Percentiles rank a stretch among this genome's conserved stretches.
These are phyloP conservation scores for Kandelia obovata DNA, from an alignment of 345 rosid genomes.

Conservation along the genomic window DNA sequence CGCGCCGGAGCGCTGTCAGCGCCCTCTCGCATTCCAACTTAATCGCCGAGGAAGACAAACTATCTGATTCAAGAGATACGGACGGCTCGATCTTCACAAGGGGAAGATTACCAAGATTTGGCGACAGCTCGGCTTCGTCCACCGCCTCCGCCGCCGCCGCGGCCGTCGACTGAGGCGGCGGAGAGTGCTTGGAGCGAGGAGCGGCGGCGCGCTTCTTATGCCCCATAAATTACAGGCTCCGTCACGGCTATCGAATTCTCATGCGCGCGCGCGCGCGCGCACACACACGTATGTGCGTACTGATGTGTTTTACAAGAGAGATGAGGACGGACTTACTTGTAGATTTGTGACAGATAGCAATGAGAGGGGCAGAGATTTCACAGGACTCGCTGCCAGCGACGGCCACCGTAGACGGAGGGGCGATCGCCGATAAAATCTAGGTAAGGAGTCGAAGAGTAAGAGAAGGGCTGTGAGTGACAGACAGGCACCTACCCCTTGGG, in stretches of 20 bases:
- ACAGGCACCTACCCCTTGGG: slow-evolving; percentile 18
- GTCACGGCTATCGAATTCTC: slow-evolving; percentile 28
- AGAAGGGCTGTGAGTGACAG: slow-evolving; percentile 9
- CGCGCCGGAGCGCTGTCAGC: slow-evolving; percentile 63
- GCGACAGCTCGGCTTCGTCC: slow-evolving; percentile 16
- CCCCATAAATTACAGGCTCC: slow-evolving; percentile 48
- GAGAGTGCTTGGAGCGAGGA: slow-evolving; percentile 55
- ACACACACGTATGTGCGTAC: too few species aligned
- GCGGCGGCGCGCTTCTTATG: slow-evolving; percentile 62
- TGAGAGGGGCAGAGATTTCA: slow-evolving; percentile 21
- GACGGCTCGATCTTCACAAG: slow-evolving; percentile 34
- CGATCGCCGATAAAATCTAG: slow-evolving; percentile 44
- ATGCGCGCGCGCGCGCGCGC: slow-evolving; percentile 1
- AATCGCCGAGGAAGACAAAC: slow-evolving; percentile 37
- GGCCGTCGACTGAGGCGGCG: slow-evolving; percentile 22
- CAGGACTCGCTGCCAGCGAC: slow-evolving; percentile 1
- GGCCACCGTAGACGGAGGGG: slow-evolving; percentile 18
- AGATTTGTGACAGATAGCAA: neutral
- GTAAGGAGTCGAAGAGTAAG: slow-evolving; percentile 15
- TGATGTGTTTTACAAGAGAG: too few species aligned
- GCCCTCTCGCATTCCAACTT: slow-evolving; percentile 83
- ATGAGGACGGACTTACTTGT: slow-evolving; percentile 20
- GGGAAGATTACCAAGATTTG: slow-evolving; percentile 11
- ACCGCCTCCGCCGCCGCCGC: slow-evolving; percentile 19
- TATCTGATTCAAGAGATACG: slow-evolving; percentile 18